Evolutionary conservation across 2,329 filamentous ascomycete species (phyloP), one percentile per base, ranked within the genome.

Genomic region (Fusarium udum): DNA sequence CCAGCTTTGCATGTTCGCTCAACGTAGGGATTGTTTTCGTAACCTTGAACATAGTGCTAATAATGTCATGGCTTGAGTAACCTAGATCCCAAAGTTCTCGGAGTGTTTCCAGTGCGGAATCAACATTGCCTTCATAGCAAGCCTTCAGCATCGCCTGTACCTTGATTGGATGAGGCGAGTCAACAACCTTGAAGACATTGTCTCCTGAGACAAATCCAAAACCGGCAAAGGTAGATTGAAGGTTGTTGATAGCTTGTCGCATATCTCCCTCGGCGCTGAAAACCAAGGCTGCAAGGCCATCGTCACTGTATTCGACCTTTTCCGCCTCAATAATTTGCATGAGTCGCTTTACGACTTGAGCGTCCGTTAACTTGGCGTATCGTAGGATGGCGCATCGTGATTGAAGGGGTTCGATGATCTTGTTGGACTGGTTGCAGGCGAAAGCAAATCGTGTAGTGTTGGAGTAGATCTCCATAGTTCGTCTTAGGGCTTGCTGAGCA

Each of bases 391-490:
- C 96, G 81, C 96, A 99, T 78, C 96, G 91, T 24, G 95, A 98
- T 83, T 99, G 96, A 58, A 99, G 87, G n/a, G 96, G 96, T 83
- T 99, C 96, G 82, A 99, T 99, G 80, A 99, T 98, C 85, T 98
- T 99, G 86, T 98, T 99, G 71, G 93, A 96, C 85, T 97, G 94
- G 82, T 99, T 99, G 87, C 96, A 99, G 5, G 96, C 96, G 79
- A 99, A 99, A 1, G 96, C 96, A 80, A 99, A 99, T 66, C 96
- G 90, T 5, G 96, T 99, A 4, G 96, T 99, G 72, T 95, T 92
- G 46, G 94, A 97, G 85, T 98, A 98, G 58, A 98, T 99, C 82
- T 99, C 96, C 96, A 99, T 99, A 1, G 96, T 99, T 71, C 96
- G 89, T 75, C 96, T 90, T 40, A 99, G 88, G 26, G 96, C 96